Conservation (phyloP, 148 eudicot genomes). For the Camellia sinensis region DNA sequence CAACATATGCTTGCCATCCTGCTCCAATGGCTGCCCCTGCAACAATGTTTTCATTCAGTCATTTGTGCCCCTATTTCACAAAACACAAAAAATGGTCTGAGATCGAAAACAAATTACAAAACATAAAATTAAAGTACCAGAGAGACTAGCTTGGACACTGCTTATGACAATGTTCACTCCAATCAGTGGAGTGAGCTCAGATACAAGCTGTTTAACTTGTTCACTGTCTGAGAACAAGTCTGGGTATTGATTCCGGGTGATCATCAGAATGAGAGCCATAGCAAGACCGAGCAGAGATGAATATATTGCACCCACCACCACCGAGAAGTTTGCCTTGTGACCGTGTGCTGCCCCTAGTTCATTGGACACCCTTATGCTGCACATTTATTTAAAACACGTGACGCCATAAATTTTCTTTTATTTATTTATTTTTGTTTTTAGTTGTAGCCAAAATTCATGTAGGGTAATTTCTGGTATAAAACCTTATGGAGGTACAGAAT, state of each 20-base stretch:
- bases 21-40: slow-evolving; percentile 17
- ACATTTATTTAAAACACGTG: neutral
- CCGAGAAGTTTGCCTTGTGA: slow-evolving; percentile 33
- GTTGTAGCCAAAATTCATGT: too few species aligned
- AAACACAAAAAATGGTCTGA: too few species aligned
- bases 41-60: neutral
- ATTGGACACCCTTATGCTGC: slow-evolving; percentile 35
- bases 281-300: slow-evolving; percentile 24
- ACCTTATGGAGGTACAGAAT: too few species aligned
- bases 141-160: slow-evolving; percentile 4
- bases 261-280: slow-evolving; percentile 13
- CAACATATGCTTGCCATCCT: slow-evolving; percentile 13
- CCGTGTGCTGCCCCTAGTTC: slow-evolving; percentile 36
- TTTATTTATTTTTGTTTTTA: too few species aligned
- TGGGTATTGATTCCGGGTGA: slow-evolving; percentile 18
- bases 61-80: too few species aligned
- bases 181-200: neutral
- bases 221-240: neutral
- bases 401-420: too few species aligned
- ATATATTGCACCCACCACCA: slow-evolving; percentile 17
- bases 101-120: too few species aligned
- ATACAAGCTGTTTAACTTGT: neutral
- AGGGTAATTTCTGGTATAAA: too few species aligned
- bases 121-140: neutral
- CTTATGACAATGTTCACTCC: neutral